Base-by-base conservation (phyloP, 2,329 filamentous ascomycete genomes). In the Talaromyces sp. region DNA sequence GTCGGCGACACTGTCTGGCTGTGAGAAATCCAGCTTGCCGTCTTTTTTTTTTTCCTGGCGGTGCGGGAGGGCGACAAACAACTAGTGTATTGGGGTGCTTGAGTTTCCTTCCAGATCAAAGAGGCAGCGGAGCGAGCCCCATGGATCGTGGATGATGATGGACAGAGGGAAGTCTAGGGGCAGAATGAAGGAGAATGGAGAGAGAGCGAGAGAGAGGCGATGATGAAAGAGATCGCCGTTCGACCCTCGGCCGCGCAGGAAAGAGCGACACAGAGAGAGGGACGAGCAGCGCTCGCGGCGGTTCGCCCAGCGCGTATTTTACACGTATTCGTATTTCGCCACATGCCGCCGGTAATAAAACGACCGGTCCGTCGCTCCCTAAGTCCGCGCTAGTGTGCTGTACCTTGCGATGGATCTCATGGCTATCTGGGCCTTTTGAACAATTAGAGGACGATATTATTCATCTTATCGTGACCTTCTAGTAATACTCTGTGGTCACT, bases 11-110 rank as follows among this genome's bases (percentile, higher is more conserved):
- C 73, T 71, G 64, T 80, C 77, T 63, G 71, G 71, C 27, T 75
- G 71, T 65, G 79, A 78, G 67, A 78, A 72, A 74, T 81, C 80
- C 79, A 85, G 81, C 70, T 81, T 83, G 76, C 74, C 78, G 65
- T 76, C 47, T 62, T 57, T 59, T 28, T 22, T 30, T 53, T 51
- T 51, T 51, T 4, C 44, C n/a, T 4, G 25, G n/a, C 44, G 4
- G 22, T 49, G 44, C 19, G 44, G 44, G 44, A 51, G 19, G 44
- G 19, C 44, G 44, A 27, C 44, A 15, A 25, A 53, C 27, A 30
- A 19, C 25, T 10, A 47, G 8, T 25, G 44, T 25, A 25, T 25
- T 30, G 22, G 49, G 49, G 49, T 10, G 15, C 13, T 30, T 27
- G 28, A 1, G 7, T 30, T 53, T 53, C 49, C 49, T 53, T 27